Conservation (phyloP, 441 rosid genomes). For the Rhodomyrtus psidioides region DNA sequence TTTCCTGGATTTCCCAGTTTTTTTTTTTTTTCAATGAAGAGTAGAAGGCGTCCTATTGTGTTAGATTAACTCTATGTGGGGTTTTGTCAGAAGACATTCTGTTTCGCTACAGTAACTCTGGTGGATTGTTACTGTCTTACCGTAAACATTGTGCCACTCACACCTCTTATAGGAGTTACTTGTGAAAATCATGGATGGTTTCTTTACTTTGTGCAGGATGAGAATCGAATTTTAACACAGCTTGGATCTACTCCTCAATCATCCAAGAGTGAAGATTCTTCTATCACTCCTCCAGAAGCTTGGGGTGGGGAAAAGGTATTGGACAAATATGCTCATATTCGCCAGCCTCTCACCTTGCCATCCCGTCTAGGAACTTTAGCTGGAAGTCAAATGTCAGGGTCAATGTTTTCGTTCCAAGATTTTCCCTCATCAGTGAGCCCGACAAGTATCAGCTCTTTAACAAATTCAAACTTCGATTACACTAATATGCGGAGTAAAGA, state of each 20-base stretch:
- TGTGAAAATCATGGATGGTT: neutral
- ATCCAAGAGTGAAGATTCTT: constrained; percentile 61
- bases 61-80: neutral
- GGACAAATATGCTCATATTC: constrained; percentile 46
- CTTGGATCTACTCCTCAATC: constrained; percentile 54
- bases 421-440: constrained; percentile 45
- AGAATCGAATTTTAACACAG: constrained; percentile 29
- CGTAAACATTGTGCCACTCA: neutral
- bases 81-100: neutral
- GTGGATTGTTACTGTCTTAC: neutral
- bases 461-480: constrained; percentile 25
- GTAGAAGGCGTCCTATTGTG: neutral
- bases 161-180: neutral
- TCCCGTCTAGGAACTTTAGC: constrained; percentile 52
- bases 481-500: constrained; percentile 49
- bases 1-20: neutral
- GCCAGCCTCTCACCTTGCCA: constrained; percentile 42
- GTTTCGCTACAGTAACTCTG: neutral
- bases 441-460: constrained; percentile 31
- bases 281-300: constrained; percentile 94
- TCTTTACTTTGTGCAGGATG: constrained; percentile 43
- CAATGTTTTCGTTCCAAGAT: constrained; percentile 61
- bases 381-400: constrained; percentile 47
- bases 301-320: constrained; percentile 93
- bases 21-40: neutral